phyloP scores from a whole-genome alignment of 2,329 filamentous ascomycete species.

The Truncatella angustata region DNA sequence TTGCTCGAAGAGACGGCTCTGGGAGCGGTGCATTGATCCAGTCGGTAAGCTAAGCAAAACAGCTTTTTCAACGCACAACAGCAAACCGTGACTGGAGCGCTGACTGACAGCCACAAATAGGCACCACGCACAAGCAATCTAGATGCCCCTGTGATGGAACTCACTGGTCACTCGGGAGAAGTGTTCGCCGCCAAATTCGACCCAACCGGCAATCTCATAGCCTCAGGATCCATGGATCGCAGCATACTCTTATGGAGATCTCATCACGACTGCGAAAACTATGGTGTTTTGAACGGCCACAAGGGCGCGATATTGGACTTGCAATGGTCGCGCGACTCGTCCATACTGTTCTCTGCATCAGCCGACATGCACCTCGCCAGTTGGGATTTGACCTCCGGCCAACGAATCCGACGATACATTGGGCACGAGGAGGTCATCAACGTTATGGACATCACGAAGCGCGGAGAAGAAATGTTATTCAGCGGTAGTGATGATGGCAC shows the following conservation, averaged over 20 bases:
- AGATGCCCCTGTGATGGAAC: conserved; percentile 90
- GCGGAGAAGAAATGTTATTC: conserved; percentile 86
- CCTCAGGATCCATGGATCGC: conserved; percentile 93
- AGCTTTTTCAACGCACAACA: not conserved
- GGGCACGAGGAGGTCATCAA: conserved; percentile 98
- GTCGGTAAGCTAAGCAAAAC: conserved; percentile 41
- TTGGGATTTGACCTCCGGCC: conserved; percentile 92
- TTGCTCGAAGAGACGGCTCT: conserved; percentile 51
- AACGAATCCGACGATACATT: conserved; percentile 84
- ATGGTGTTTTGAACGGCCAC: conserved; percentile 83
- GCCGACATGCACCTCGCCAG: conserved; percentile 91
- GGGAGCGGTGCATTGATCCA: conserved; percentile 47
- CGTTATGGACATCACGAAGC: conserved; percentile 79
- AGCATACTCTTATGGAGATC: conserved; percentile 94
- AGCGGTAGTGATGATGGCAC: conserved; percentile 92
- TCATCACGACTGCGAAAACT: conserved; percentile 91
- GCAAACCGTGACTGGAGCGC: not conserved
- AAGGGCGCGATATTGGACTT: conserved; percentile 88
- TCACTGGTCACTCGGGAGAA: conserved; percentile 80
- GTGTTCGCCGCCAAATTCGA: conserved; percentile 91
- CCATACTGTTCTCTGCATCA: conserved; percentile 86
- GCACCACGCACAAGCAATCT: conserved; percentile 76
- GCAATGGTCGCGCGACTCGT: conserved; percentile 94
- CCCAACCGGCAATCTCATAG: conserved; percentile 81
- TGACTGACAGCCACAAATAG: conserved; percentile 43